Evolutionary conservation across 441 rosid species (phyloP), one percentile per base, ranked within the genome.

Genomic region (Gossypium lobatum): DNA sequence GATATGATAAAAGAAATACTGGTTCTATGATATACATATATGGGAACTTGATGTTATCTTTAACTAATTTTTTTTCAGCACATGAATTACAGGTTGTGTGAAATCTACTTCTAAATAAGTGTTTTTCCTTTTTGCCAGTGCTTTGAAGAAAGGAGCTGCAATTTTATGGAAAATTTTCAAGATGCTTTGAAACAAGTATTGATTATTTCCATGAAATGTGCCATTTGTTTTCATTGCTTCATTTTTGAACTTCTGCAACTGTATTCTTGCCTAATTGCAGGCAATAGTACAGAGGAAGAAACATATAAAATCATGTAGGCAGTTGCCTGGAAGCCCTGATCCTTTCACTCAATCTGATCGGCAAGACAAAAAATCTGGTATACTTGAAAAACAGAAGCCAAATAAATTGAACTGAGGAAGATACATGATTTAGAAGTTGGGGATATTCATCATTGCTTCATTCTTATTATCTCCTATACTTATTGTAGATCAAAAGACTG

Each of bases 121-220:
- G 7, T 65, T 18, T 20, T 42, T 31, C 13, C 20, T 25, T 52
- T 69, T 52, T 52, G 61, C 21, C 48, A 69, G 72, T 69, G 61
- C 72, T 69, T 69, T 69, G 72, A 69, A 9, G 72, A 69, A 53
- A 69, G 72, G 61, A 69, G 72, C 61, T 69, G 61, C 72, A 52
- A 28, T 52, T 42, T 45, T 4, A 4, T 52, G 72, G 72, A 69
- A 52, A 52, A 69, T 16, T 52, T 69, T 17, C 46, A 26, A 69
- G 72, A 69, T 52, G 72, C 72, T 69, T 53, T 69, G 45, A 69
- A 69, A 69, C 48, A 69, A 69, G 72, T 69, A 69, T 28, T 26
- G 10, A 69, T 52, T 59, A 28, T 52, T 52, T 17, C 25, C 13
- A n/a, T 52, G 58, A 52, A 52, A 69, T 68, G 34, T 26, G 25